Evolutionary conservation across 2,329 filamentous ascomycete genomes (phyloP), one percentile per base, ranked within the genome.

Genomic region (Alternaria sp.): DNA sequence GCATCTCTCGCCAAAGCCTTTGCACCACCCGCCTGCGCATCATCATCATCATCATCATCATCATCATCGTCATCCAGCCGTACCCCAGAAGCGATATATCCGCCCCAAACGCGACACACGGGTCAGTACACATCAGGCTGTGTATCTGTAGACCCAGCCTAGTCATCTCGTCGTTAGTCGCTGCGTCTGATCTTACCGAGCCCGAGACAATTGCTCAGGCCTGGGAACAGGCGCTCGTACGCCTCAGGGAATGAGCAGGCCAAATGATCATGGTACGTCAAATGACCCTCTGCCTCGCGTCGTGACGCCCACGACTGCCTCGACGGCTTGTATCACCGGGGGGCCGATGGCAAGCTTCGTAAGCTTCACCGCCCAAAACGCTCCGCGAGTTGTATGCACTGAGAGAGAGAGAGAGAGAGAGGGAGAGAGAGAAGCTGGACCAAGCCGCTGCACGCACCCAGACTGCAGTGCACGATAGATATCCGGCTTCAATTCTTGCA

Each of bases 231-330:
- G 71, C 72, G 64, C 65, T 63, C 64, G 65, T 37, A 60, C 60
- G 60, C 60, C 56, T 58, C 59, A 77, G 75, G 75, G 75, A 72
- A 78, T 78, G 76, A 77, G 72, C 74, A 71, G 68, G 73, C 73
- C 72, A 77, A 73, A 72, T 66, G 73, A 76, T 66, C 65, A 77
- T 77, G 76, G 75, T 77, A 72, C 74, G 73, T 68, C 62, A 52
- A 51, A 42, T 59, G 55, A 62, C 52, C 33, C 44, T 41, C 36
- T 44, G 21, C 39, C 36, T 21, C 29, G 21, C 37, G 23, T 48
- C 44, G 42, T 53, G 36, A 51, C 23, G 49, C 37, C 51, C 21
- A 56, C 44, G 23, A 41, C 44, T 34, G 13, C n/a, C 24, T 54
- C 45, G 28, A 52, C 39, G 42, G 44, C 54, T 11, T 46, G 54